Base-by-base conservation (phyloP, 2,329 filamentous ascomycete genomes). In the Aureobasidium sp. region DNA sequence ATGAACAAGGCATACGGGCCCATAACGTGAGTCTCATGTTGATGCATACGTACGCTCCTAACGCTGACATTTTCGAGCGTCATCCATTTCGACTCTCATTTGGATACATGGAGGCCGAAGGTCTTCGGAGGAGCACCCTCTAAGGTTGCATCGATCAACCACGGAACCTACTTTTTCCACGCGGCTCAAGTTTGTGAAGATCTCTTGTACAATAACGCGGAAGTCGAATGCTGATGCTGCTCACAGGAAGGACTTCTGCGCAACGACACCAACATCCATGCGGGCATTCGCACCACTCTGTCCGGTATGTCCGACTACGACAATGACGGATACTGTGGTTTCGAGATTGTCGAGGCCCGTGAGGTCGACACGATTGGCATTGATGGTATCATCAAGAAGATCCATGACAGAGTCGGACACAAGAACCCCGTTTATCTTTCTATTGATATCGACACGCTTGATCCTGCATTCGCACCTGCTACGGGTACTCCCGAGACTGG, bases 141-240 rank as follows among this genome's bases (percentile, higher is more conserved):
- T 32, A 83, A 92, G 64, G 84, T 86, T 43, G 90, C 90, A 24
- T 82, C 82, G 66, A 87, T 95, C 77, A 95, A 94, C 76, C 89
- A 94, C 76, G 90, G 90, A 46, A 94, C 90, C 1, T 94, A 94
- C 78, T 95, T 95, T 77, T 94, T 87, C 76, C 89, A 93, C 72
- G 90, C 90, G 0, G 77, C 87, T 1, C 84, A 86, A 75, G 89
- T 93, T 72, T 90, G 90, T 2, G 5, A 15, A 17, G 17, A 17
- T 15, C 15, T n/a, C n/a, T 5, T 17, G 20, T 20, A 20, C 15
- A 17, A 17, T 8, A 41, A n/a, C 13, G n/a, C 3, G 7, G 37
- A 41, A 41, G 5, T 3, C n/a, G 13, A 7, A 20, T 20, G 20
- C 13, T 46, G 10, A 26, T 27, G 12, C 90, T 0, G 77, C 87